phyloP scores from a whole-genome alignment of 176 grass and related monocot species.

The Urochloa ruziziensis region DNA sequence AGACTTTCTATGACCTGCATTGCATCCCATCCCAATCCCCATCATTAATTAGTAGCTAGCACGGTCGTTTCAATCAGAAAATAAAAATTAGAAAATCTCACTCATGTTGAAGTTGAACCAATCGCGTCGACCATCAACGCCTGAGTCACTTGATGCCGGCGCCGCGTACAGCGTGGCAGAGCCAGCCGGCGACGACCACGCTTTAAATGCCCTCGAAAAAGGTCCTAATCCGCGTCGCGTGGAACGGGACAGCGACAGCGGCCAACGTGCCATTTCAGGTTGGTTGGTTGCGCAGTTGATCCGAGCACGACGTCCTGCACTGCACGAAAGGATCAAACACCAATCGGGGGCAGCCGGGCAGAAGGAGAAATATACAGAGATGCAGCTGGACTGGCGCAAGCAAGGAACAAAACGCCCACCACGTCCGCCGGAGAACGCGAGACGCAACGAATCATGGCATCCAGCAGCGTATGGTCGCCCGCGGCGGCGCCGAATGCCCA shows the following conservation, averaged over 20 bases:
- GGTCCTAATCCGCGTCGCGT: neutral
- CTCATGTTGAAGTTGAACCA: neutral
- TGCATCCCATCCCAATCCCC: too few species aligned
- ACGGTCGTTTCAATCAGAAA: neutral
- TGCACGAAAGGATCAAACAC: neutral
- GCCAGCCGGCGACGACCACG: neutral
- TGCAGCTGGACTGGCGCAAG: slow-evolving; percentile 31
- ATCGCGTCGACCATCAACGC: neutral
- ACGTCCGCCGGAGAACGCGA: slow-evolving; percentile 12
- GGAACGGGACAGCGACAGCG: neutral
- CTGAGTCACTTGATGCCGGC: neutral
- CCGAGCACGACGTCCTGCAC: slow-evolving; percentile 42
- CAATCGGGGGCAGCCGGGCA: neutral
- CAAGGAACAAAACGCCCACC: slow-evolving; percentile 73
- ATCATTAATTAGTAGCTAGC: too few species aligned
- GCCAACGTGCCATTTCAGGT: neutral
- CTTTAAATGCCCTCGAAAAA: neutral
- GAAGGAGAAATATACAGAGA: neutral
- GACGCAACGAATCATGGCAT: slow-evolving; percentile 61
- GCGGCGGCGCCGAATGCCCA: too few species aligned
- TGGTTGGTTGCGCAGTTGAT: slow-evolving; percentile 32
- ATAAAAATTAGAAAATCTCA: neutral
- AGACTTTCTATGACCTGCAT: too few species aligned
- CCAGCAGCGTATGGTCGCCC: too few species aligned
- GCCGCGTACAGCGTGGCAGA: neutral